Conservation (phyloP, 1,284 basidiomycete genomes). For the Afroboletus lepidellus region DNA sequence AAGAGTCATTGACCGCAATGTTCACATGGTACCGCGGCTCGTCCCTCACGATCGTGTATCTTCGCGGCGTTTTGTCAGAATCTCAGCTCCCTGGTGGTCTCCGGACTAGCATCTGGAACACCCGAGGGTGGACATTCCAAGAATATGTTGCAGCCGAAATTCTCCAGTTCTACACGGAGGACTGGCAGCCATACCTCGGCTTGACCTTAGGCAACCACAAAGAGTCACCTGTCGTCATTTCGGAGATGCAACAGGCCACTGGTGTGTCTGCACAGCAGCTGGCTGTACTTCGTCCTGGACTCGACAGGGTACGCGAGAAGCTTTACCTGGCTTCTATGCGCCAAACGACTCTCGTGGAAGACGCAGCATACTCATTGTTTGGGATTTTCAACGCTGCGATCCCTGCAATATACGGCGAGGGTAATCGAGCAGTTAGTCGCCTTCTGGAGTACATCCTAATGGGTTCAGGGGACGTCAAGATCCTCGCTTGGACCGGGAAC, state of each 20-base stretch:
- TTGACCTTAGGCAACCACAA: too few relatives aligned
- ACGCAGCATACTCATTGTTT: background rate
- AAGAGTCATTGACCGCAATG: background rate
- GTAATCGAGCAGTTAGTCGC: background rate
- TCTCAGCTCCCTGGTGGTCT: background rate
- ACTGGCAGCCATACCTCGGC: background rate
- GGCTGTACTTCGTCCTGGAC: slow-evolving; percentile 1
- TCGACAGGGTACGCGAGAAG: slow-evolving; percentile 7
- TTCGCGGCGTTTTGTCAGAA: background rate
- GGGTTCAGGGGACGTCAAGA: background rate
- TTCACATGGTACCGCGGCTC: background rate
- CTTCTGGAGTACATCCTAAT: slow-evolving; percentile 4
- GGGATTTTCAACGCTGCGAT: background rate
- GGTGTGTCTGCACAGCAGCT: too few relatives aligned
- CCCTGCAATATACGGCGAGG: background rate
- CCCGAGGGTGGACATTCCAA: background rate
- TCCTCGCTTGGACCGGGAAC: background rate
- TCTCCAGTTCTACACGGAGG: background rate
- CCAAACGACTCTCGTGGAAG: background rate
- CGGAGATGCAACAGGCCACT: too few relatives aligned
- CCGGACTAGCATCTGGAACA: slow-evolving; percentile 4
- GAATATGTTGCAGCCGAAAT: background rate
- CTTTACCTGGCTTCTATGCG: background rate
- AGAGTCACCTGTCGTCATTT: too few relatives aligned
- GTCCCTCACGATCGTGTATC: slow-evolving; percentile 1